These are phyloP conservation scores for Delonix regia DNA, from an alignment of 306 rosid genomes.

Conservation along the genomic window DNA sequence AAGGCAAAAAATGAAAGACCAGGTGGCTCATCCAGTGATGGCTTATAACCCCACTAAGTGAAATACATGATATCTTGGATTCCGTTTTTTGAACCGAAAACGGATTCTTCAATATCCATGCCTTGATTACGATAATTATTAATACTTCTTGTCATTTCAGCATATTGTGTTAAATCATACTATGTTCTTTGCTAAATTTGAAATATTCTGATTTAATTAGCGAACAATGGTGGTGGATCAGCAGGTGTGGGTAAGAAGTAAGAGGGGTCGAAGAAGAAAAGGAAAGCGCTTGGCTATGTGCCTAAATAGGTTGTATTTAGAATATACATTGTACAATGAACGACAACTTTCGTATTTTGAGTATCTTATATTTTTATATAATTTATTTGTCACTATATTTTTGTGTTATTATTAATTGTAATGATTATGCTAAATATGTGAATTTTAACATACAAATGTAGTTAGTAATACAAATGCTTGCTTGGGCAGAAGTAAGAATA, in stretches of 20 bases:
- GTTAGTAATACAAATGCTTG: neutral
- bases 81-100: neutral
- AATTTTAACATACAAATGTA: no score
- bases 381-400: no score
- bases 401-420: no score
- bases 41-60: neutral
- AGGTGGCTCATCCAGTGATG: neutral
- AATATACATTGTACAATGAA: no score
- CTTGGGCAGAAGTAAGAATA: neutral
- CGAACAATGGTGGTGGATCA: neutral
- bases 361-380: no score
- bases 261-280: neutral
- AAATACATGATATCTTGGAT: constrained; percentile 15
- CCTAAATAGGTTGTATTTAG: neutral
- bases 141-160: constrained; percentile 25
- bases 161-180: constrained; percentile 25
- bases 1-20: neutral
- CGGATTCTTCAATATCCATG: constrained; percentile 19
- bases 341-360: no score
- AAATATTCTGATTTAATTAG: neutral
- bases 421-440: no score
- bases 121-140: constrained; percentile 5
- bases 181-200: neutral
- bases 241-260: neutral
- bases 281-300: neutral